Percentiles rank a stretch among this genome's conserved stretches.
These are phyloP conservation scores for Mentha longifolia DNA, from an alignment of 257 asterid genomes.

Conservation along the genomic window DNA sequence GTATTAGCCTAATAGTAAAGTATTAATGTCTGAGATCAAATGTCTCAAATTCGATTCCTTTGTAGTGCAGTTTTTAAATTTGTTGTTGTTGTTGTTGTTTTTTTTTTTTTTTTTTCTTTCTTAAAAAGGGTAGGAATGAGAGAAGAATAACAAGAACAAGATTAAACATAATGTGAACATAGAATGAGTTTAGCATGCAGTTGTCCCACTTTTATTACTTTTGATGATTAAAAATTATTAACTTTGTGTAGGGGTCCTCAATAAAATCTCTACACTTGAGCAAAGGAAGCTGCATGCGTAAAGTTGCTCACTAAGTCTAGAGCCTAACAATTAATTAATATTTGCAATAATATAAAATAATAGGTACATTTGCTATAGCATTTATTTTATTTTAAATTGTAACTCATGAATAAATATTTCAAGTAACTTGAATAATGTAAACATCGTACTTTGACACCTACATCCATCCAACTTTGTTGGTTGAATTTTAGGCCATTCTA, in stretches of 20 bases:
- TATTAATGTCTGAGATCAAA: too few species aligned
- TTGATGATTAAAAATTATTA: conserved; percentile 40
- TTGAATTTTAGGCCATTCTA: conserved; percentile 40
- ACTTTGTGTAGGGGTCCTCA: conserved; percentile 39
- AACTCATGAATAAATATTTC: neutral
- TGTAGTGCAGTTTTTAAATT: too few species aligned
- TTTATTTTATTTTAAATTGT: neutral
- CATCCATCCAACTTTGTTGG: conserved; percentile 40
- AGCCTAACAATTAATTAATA: conserved; percentile 25
- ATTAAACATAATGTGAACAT: conserved; percentile 35
- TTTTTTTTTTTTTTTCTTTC: too few species aligned
- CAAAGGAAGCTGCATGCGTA: conserved; percentile 40
- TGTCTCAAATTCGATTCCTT: too few species aligned
- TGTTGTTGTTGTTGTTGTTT: too few species aligned
- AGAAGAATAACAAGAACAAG: conserved; percentile 6
- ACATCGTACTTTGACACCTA: conserved; percentile 48
- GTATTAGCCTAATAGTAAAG: too few species aligned
- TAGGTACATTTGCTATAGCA: neutral
- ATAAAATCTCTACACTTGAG: conserved; percentile 22
- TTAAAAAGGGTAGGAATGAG: neutral
- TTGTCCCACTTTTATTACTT: conserved; percentile 41
- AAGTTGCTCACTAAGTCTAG: conserved; percentile 28
- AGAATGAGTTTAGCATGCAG: conserved; percentile 46
- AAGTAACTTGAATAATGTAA: conserved; percentile 20
- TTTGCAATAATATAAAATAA: neutral